Base-by-base conservation (phyloP, 1,139 yeast genomes). In the Suhomyces choctaworum region DNA sequence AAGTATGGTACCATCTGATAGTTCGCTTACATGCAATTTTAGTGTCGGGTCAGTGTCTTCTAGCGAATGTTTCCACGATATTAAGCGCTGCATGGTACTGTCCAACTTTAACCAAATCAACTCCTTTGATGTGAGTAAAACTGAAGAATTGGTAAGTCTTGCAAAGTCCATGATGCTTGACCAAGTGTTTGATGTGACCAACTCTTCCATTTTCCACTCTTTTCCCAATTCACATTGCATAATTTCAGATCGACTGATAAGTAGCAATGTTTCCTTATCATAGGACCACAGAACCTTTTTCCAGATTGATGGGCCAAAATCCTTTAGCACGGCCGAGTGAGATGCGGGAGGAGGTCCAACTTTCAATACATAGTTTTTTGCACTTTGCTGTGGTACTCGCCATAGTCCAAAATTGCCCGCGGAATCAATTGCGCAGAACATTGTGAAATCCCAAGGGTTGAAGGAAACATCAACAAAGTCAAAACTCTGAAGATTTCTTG, bases 41-140 rank as follows among this genome's bases (percentile, higher is more conserved):
- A 80, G 48, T 0, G 89, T 72, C 1, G 77, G 74, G 47, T 87
- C 95, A 0, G 53, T 41, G 8, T 73, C 69, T 29, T 71, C 69
- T 29, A 82, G 58, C 41, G 64, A 73, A 55, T 87, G 95, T 40
- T 80, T 82, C 88, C 90, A 82, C 0, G 89, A 74, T 3, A 86
- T 49, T 7, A 77, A 41, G 39, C 83, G 65, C 25, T 58, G 58
- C 3, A 64, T 45, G 3, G 43, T 35, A 0, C 47, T 41, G 2
- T 52, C 34, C 2, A 66, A 44, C 31, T 63, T 60, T 11, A 78
- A 49, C 62, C 82, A 58, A 1, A 80, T 73, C 9, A 82, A 40
- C 51, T 83, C 92, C 43, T 70, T 76, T 1, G 86, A 71, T 0
- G 90, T 82, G 12, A 82, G 55, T 9, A 82, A 41, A 24, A 80